These are phyloP conservation scores for Myxozyma udenii DNA, from an alignment of 805 yeast species.

Conservation along the genomic window DNA sequence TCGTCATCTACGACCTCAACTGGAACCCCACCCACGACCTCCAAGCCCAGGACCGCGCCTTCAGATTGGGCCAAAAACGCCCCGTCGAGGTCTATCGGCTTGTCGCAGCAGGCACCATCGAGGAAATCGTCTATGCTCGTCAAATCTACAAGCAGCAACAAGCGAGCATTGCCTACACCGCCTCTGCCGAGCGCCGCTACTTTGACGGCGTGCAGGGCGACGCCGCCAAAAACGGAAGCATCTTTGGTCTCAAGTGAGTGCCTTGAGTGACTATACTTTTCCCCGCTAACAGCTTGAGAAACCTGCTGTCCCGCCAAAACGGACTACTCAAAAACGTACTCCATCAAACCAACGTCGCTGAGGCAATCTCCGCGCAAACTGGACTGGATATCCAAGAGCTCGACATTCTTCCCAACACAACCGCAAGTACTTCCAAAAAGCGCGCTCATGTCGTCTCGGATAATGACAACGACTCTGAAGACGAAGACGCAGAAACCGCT, in stretches of 20 bases:
- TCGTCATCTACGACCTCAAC: slow-evolving; percentile 23
- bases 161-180: slow-evolving; percentile 25
- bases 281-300: neutral
- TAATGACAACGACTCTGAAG: neutral
- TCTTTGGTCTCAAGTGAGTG: slow-evolving; percentile 18
- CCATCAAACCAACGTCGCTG: slow-evolving; percentile 22
- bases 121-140: slow-evolving; percentile 25
- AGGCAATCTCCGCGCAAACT: slow-evolving; percentile 12
- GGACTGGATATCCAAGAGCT: slow-evolving; percentile 11
- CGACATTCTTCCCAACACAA: neutral
- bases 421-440: neutral
- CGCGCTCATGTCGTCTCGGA: too few species aligned
- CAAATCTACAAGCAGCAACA: slow-evolving; percentile 29
- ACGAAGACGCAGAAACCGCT: neutral
- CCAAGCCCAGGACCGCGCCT: slow-evolving; percentile 28
- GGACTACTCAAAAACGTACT: slow-evolving; percentile 12
- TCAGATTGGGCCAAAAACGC: slow-evolving; percentile 23
- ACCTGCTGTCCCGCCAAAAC: neutral
- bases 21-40: slow-evolving; percentile 29
- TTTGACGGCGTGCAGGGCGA: slow-evolving; percentile 24
- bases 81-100: slow-evolving; percentile 26
- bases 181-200: slow-evolving; percentile 21
- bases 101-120: slow-evolving; percentile 21
- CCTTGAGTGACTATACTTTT: neutral
- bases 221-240: slow-evolving; percentile 12